Evolutionary conservation across 225 moss, liverwort and hornwort genomes (phyloP).

Genomic region (Physcomitrellopsis africana): DNA sequence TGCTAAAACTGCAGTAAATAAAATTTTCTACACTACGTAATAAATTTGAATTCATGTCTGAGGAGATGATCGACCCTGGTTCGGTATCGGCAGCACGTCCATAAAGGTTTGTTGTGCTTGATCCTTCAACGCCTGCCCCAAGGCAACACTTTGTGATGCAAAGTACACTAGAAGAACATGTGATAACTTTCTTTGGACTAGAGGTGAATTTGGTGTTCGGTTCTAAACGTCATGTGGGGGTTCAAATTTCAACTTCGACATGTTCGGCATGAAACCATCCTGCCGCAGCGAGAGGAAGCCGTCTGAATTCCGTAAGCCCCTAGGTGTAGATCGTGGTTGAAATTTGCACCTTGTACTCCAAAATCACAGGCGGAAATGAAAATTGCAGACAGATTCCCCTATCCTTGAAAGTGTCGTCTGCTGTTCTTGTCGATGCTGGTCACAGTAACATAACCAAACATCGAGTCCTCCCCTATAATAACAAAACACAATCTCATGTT

Average conservation of each 20-base stretch:
- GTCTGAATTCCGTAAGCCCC: not conserved
- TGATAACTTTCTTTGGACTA: conserved; percentile 24
- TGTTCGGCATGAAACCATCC: not conserved
- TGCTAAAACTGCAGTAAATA: conserved; percentile 18
- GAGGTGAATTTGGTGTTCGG: not conserved
- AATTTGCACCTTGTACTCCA: not conserved
- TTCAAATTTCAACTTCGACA: not conserved
- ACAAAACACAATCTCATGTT: conserved; percentile 21
- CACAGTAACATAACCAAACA: not conserved
- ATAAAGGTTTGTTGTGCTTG: too few relatives aligned
- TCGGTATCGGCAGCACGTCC: too few relatives aligned
- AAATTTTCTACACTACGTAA: conserved; percentile 12
- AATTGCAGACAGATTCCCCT: not conserved
- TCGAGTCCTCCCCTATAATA: not conserved
- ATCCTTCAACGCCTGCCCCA: too few relatives aligned
- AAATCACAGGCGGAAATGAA: conserved; percentile 13
- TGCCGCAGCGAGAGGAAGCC: not conserved
- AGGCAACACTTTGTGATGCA: too few relatives aligned
- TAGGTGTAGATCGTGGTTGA: not conserved
- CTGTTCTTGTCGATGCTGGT: not conserved
- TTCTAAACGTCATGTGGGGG: too few relatives aligned
- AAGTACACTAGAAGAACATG: conserved; percentile 1
- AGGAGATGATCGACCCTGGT: not conserved
- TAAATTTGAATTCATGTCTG: not conserved
- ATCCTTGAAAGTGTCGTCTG: not conserved